Conservation (phyloP, 352 stramenopile species). For the Achlya hypogyna region DNA sequence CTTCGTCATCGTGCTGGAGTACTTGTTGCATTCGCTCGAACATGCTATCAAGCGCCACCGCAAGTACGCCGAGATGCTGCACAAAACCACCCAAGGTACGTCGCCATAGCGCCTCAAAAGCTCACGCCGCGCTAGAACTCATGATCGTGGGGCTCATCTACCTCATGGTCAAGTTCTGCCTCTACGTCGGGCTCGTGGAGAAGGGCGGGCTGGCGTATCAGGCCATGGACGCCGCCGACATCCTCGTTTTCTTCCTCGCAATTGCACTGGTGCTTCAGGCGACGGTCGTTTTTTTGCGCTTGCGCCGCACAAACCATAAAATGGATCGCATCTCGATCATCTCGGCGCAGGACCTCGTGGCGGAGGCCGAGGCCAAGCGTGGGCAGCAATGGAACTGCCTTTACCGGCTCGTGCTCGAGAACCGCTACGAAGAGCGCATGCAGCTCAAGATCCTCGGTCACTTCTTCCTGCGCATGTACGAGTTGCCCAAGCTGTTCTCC, state of each 20-base stretch:
- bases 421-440: conserved; percentile 23
- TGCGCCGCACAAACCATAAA: conserved; percentile 31
- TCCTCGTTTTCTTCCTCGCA: conserved; percentile 47
- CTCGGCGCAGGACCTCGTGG: conserved; percentile 31
- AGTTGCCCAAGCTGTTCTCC: conserved; percentile 38
- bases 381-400: conserved; percentile 3
- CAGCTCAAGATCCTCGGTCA: conserved; percentile 34
- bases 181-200: conserved; percentile 29
- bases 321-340: conserved; percentile 39
- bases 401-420: background rate
- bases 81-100: conserved; percentile 18
- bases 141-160: conserved; percentile 53
- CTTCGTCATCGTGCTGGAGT: conserved; percentile 15
- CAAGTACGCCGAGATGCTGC: conserved; percentile 22
- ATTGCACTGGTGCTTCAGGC: conserved; percentile 46
- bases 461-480: conserved; percentile 36
- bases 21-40: conserved; percentile 12
- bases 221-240: conserved; percentile 43
- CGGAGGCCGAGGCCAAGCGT: conserved; percentile 14
- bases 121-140: conserved; percentile 26
- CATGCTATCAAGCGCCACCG: conserved; percentile 2
- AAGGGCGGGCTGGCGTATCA: conserved; percentile 29
- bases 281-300: conserved; percentile 33
- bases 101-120: background rate
- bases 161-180: conserved; percentile 41